Evolutionary conservation across 495 filamentous ascomycete genomes (phyloP), one percentile per base, ranked within the genome.

Genomic region (Amniculicola lignicola): DNA sequence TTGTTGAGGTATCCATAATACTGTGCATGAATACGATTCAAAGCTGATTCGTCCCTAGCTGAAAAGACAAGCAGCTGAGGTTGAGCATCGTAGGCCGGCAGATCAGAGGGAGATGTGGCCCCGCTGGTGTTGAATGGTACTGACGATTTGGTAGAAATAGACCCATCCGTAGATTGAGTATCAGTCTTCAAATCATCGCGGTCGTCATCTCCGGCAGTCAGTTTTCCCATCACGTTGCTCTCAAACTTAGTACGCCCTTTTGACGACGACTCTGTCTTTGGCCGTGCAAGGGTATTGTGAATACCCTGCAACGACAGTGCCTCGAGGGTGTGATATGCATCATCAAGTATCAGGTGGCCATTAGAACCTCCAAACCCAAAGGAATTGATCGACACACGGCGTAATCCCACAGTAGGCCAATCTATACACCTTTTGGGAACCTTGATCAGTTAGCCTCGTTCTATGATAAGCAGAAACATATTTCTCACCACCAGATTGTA

Each of bases 331-430:
- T 46, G 43, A 37, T 54, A 64, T 5, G 57, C 56, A 54, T 71
- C 66, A 24, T 61, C 45, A 9, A 58, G 43, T 11, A 54, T 45
- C 18, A 57, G 51, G 28, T 64, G 61, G 2, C 43, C 50, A 38
- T 64, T 64, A 2, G 61, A 41, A 6, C 61, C 61, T 6, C 67
- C 68, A 11, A 46, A 60, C 1, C 61, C 61, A 22, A 64, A 64
- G 12, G 61, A 64, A 41, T 64, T 64, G 4, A 64, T 52, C 4
- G 38, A 41, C 1, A 67, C 68, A 1, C 74, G 59, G 50, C 65
- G 70, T 6, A 67, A 14, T 0, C 49, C 59, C 6, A 61, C 57
- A 61, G 57, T 66, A 3, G 46, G 45, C 55, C 67, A 61, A 5
- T 76, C 51, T 2, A 25, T 57, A 4, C 33, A 21, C n/a, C 31